Percentiles rank a stretch among this genome's conserved stretches.
Conservation (phyloP, 306 rosid genomes). For the Acacia acuminata region DNA sequence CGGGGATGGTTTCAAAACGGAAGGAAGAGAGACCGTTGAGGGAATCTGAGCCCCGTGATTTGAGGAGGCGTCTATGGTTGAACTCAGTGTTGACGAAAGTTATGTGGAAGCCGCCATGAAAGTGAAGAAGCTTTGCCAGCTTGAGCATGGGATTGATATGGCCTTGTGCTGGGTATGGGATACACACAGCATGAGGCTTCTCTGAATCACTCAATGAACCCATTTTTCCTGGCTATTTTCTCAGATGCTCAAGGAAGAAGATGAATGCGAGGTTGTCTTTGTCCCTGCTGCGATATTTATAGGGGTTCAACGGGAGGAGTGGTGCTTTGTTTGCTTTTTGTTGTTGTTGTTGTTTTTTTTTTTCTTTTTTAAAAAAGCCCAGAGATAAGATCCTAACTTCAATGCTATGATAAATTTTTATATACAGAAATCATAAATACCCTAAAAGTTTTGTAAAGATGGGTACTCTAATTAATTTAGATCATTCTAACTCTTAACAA, state of each 20-base stretch:
- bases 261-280: not conserved
- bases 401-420: too few relatives aligned
- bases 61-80: slow-evolving; percentile 27
- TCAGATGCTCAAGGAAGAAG: not conserved
- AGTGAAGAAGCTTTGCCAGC: slow-evolving; percentile 22
- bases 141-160: slow-evolving; percentile 10
- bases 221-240: not conserved
- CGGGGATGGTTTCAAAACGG: not conserved
- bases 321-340: too few relatives aligned
- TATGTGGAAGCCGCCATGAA: slow-evolving; percentile 28
- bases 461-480: too few relatives aligned
- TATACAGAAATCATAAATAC: too few relatives aligned
- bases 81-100: slow-evolving; percentile 23
- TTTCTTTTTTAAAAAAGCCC: too few relatives aligned
- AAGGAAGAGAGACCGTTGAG: not conserved
- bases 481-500: too few relatives aligned
- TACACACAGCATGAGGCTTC: not conserved
- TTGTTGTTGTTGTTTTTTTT: too few relatives aligned
- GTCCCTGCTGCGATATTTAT: not conserved
- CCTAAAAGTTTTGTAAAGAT: too few relatives aligned
- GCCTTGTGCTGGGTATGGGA: slow-evolving; percentile 23
- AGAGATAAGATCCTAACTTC: too few relatives aligned
- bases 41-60: not conserved
- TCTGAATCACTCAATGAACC: not conserved
- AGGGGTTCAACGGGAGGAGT: not conserved